Evolutionary conservation across 2,329 filamentous ascomycete genomes (phyloP).

Genomic region (Trichoderma breve): DNA sequence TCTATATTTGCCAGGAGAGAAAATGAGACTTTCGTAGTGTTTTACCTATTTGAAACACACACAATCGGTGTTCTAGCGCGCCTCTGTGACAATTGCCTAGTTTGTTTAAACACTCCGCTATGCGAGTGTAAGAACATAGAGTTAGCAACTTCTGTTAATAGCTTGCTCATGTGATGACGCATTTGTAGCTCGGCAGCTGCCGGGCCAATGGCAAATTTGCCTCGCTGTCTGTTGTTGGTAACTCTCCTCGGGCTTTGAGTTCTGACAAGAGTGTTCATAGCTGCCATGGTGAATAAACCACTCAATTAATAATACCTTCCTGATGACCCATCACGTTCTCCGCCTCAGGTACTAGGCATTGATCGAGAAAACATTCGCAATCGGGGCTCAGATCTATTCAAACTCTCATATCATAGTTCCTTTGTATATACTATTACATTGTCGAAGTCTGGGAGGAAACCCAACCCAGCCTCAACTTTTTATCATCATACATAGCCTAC

Average conservation of each 20-base stretch:
- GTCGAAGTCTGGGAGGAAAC: not conserved
- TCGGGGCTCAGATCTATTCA: not conserved
- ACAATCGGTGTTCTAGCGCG: not conserved
- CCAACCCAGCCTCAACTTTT: not conserved
- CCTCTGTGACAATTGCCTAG: not conserved
- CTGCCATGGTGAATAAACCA: not conserved
- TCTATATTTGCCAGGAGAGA: not conserved
- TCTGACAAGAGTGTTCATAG: not conserved
- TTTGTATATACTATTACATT: conserved; percentile 21
- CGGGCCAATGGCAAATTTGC: not conserved
- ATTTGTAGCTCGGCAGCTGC: not conserved
- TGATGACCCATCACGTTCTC: not conserved
- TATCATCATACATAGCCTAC: conserved; percentile 20
- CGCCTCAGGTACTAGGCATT: not conserved
- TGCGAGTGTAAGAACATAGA: not conserved
- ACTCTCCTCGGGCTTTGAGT: not conserved
- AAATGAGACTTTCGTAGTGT: not conserved
- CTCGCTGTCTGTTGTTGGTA: not conserved
- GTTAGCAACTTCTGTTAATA: not conserved
- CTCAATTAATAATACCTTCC: not conserved
- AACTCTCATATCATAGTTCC: not conserved
- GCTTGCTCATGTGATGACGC: not conserved
- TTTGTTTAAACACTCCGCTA: not conserved
- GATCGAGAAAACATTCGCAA: not conserved
- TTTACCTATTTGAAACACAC: not conserved